These are phyloP conservation scores for Trichoderma oligosporum DNA, from an alignment of 2,329 filamentous ascomycete genomes.

Conservation along the genomic window DNA sequence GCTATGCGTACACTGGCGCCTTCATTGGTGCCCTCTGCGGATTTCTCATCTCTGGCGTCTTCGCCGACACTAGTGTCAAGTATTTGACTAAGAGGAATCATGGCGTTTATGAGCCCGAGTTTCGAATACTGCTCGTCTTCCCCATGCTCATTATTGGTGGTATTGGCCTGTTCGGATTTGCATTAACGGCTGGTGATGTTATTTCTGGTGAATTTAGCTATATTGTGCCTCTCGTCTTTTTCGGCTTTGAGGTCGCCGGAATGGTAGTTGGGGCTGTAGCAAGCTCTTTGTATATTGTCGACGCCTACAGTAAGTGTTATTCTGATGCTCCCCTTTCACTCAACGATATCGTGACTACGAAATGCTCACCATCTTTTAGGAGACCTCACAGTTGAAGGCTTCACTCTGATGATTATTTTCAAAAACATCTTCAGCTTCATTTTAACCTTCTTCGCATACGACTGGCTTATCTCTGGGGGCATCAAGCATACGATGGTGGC, in stretches of 20 bases:
- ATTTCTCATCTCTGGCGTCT: slow-evolving; percentile 67
- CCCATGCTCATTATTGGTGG: slow-evolving; percentile 76
- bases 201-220: slow-evolving; percentile 58
- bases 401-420: slow-evolving; percentile 86
- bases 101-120: slow-evolving; percentile 88
- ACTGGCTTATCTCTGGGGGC: slow-evolving; percentile 71
- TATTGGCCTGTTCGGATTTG: slow-evolving; percentile 80
- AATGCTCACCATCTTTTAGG: slow-evolving; percentile 41
- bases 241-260: slow-evolving; percentile 76
- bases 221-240: slow-evolving; percentile 74
- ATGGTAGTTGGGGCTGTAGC: slow-evolving; percentile 92
- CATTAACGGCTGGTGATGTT: slow-evolving; percentile 64
- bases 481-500: slow-evolving; percentile 61
- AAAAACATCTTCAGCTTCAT: slow-evolving; percentile 92
- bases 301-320: slow-evolving; percentile 70
- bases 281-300: slow-evolving; percentile 82
- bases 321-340: background rate
- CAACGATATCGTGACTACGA: background rate
- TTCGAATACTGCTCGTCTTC: slow-evolving; percentile 75
- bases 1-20: slow-evolving; percentile 82
- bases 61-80: slow-evolving; percentile 70
- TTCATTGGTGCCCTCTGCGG: slow-evolving; percentile 80
- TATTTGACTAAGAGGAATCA: slow-evolving; percentile 69
- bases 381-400: slow-evolving; percentile 79
- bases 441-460: slow-evolving; percentile 77